Base-by-base conservation (phyloP, 805 yeast species). In the Dipodascopsis tothii region DNA sequence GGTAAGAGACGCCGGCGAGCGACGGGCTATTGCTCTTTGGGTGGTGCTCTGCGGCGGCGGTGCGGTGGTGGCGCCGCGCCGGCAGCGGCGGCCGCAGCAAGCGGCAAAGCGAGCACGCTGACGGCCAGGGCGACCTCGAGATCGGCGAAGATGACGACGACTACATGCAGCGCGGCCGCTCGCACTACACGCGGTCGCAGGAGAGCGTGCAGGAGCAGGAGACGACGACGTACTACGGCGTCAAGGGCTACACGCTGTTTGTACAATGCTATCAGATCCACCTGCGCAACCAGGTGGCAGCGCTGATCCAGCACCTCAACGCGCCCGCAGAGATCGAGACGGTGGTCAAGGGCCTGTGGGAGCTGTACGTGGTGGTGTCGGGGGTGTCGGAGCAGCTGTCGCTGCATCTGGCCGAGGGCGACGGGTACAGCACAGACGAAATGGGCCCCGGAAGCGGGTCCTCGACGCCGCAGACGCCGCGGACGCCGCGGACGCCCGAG, bases 1-100 rank as follows among this genome's bases (percentile, higher is more conserved):
- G 51, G 51, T 47, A 81, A 75, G 57, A 97, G 97, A 3, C 98
- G 92, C 64, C 87, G 88, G 18, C 75, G 77, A 62, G 90, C 80
- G 51, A 50, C 44, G 21, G 7, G 36, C 20, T 22, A 5, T 6
- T 5, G 7, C 18, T 16, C 36, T 33, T 36, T 14, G 30, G 14
- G 30, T 25, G 30, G 14, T 14, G 11, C 14, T 14, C 11, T 25
- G 30, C 14, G 30, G n/a, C n/a, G n/a, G n/a, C n/a, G n/a, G n/a
- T n/a, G n/a, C n/a, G n/a, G n/a, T n/a, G n/a, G n/a, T n/a, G n/a
- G n/a, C n/a, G n/a, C n/a, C n/a, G n/a, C n/a, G n/a, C n/a, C n/a
- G n/a, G n/a, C n/a, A n/a, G n/a, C n/a, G n/a, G n/a, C n/a, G n/a
- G n/a, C n/a, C n/a, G n/a, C n/a, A n/a, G n/a, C n/a, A n/a, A n/a